phyloP scores from a whole-genome alignment of 2,329 filamentous ascomycete species.

The Colletotrichum sp. region DNA sequence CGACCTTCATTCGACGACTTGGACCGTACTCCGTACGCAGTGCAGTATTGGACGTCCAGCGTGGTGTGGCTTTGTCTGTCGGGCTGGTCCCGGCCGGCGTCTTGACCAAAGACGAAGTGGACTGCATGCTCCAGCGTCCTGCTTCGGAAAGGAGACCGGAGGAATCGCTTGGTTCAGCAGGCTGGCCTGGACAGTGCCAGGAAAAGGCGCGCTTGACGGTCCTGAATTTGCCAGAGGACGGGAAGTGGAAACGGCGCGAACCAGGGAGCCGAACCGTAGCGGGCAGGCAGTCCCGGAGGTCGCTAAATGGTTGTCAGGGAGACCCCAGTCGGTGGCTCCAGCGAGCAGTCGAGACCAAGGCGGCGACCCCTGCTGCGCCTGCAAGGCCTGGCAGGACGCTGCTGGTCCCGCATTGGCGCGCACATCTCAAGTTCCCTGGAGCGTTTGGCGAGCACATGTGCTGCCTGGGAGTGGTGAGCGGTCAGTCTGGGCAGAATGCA shows the following conservation, averaged over 20 bases:
- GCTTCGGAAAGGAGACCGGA: background rate
- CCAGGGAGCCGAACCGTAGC: slow-evolving; percentile 10
- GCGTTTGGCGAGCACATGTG: background rate
- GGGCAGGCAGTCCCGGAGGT: slow-evolving; percentile 11
- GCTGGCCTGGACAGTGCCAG: background rate
- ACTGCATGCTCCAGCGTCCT: background rate
- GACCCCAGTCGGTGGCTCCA: slow-evolving; percentile 4
- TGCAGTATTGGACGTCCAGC: background rate
- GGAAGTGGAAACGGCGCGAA: slow-evolving; percentile 7
- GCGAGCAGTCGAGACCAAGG: slow-evolving; percentile 20
- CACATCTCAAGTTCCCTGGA: background rate
- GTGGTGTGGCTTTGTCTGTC: too few species aligned
- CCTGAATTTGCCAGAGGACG: slow-evolving; percentile 11
- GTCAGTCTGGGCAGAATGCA: background rate
- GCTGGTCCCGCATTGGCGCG: slow-evolving; percentile 13
- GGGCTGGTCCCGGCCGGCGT: background rate
- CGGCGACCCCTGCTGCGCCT: background rate
- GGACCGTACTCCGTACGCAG: background rate
- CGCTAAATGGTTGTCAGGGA: slow-evolving; percentile 12
- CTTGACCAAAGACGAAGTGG: background rate
- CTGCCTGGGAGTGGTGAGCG: background rate
- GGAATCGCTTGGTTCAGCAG: background rate
- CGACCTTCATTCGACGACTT: background rate
- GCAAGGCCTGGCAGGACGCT: background rate
- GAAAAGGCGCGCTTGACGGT: background rate